phyloP scores from a whole-genome alignment of 78 protist genomes.

The Dictyostelium firmibasis region DNA sequence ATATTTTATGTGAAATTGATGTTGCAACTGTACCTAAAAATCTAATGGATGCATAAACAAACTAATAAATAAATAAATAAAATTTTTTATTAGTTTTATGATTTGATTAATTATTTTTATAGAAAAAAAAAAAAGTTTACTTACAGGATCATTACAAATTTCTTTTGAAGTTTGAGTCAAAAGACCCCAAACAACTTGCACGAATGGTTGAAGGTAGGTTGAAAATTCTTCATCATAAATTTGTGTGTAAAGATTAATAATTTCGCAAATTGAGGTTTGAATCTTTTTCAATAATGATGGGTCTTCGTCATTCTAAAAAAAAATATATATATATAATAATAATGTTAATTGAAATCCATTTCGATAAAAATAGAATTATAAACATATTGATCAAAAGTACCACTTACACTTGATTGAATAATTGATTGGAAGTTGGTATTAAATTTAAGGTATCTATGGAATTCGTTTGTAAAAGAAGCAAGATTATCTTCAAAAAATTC shows the following conservation, averaged over 20 bases:
- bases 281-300: constrained; percentile 42
- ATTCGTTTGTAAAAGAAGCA: constrained; percentile 53
- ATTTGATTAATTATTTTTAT: not conserved
- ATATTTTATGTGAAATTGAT: constrained; percentile 80
- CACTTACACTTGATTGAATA: constrained; percentile 18
- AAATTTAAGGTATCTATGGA: constrained; percentile 19
- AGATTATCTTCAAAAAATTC: constrained; percentile 92
- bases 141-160: constrained; percentile 51
- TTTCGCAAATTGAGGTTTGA: constrained; percentile 79
- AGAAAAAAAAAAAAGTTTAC: not conserved
- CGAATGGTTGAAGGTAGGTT: constrained; percentile 69
- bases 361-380: too few species aligned
- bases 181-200: constrained; percentile 72
- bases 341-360: not conserved
- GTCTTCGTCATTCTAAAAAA: constrained; percentile 15
- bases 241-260: constrained; percentile 56
- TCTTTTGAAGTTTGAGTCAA: constrained; percentile 31
- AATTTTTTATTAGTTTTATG: not conserved
- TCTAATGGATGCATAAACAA: constrained; percentile 81
- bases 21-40: constrained; percentile 86
- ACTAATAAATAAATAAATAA: constrained; percentile 15
- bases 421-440: not conserved
- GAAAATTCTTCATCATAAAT: constrained; percentile 88
- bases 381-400: too few species aligned
- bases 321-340: not conserved